Evolutionary conservation across 257 asterid genomes (phyloP).

Genomic region (Solanum microdontum): DNA sequence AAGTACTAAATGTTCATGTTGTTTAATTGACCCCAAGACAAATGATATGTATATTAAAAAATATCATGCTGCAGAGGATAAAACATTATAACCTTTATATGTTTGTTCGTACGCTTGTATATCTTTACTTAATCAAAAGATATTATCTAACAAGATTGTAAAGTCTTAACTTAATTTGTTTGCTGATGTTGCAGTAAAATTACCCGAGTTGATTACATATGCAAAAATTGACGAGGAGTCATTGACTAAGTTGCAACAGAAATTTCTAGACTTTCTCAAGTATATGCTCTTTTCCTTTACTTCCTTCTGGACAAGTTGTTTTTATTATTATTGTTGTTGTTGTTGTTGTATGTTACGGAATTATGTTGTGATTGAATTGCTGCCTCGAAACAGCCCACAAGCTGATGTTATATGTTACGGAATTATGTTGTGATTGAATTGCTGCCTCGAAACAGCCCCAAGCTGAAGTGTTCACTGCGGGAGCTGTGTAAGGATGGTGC

Average conservation of each 20-base stretch:
- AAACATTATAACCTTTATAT: not conserved
- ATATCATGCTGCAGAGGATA: not conserved
- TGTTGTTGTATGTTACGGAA: not conserved
- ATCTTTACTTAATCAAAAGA: not conserved
- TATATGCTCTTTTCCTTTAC: slow-evolving; percentile 19
- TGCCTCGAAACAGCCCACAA: not conserved
- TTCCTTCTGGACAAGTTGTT: not conserved
- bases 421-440: not conserved
- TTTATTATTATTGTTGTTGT: not conserved
- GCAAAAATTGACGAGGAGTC: slow-evolving; percentile 80
- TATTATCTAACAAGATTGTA: no score
- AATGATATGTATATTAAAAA: not conserved
- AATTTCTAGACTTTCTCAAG: slow-evolving; percentile 79
- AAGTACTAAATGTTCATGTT: not conserved
- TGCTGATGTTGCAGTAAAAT: slow-evolving; percentile 61
- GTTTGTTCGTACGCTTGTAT: not conserved
- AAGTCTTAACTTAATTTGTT: slow-evolving; percentile 2
- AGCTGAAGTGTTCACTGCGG: not conserved
- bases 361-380: not conserved
- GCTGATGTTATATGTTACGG: not conserved
- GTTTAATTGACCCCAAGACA: not conserved
- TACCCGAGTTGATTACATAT: slow-evolving; percentile 67
- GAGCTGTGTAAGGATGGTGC: not conserved
- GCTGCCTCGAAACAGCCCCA: not conserved
- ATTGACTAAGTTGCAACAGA: slow-evolving; percentile 56